Base-by-base conservation (phyloP, 768 basidiomycete species). In the Suillus placidus region DNA sequence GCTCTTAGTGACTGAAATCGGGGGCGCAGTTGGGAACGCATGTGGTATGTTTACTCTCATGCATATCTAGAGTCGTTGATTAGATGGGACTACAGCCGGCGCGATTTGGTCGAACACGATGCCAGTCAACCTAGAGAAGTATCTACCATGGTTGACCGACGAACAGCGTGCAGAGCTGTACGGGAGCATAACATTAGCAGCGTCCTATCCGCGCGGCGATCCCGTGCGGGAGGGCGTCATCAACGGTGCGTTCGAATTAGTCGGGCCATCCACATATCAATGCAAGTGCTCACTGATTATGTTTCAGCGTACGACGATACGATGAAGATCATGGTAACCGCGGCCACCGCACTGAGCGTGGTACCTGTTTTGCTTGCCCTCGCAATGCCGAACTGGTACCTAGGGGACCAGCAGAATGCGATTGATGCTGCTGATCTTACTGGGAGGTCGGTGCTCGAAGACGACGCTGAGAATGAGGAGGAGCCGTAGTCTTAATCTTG, bases 391-490 rank as follows among this genome's bases (percentile, higher is more conserved):
- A 79, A 91, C 70, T 88, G 86, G 82, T 82, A 85, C 66, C 86
- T 94, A 60, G 87, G 87, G 18, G 86, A 90, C 69, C 79, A 78
- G 49, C 91, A 93, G 76, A 93, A 92, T 72, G 88, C 90, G 0
- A 83, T 89, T 18, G 89, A 92, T 35, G 57, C 62, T 8, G 66
- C 64, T 32, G 70, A 75, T 64, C 47, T 74, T n/a, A 68, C 69
- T 2, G 70, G 73, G 40, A 70, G 67, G 42, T 7, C 32, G 26
- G 42, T 26, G 13, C 14, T 40, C 10, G 62, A 61, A 20, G 62
- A 38, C 9, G 62, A n/a, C 3, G 16, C 16, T 9, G 30, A 54
- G 14, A 26, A 51, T 16, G 51, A 51, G 1, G 51, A 51, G 6
- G 51, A 51, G 8, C 7, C 1, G 14, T 51, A 51, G 51, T 51